These are phyloP conservation scores for Trypanosoma brucei DNA, from an alignment of 208 protist genomes.

Conservation along the genomic window DNA sequence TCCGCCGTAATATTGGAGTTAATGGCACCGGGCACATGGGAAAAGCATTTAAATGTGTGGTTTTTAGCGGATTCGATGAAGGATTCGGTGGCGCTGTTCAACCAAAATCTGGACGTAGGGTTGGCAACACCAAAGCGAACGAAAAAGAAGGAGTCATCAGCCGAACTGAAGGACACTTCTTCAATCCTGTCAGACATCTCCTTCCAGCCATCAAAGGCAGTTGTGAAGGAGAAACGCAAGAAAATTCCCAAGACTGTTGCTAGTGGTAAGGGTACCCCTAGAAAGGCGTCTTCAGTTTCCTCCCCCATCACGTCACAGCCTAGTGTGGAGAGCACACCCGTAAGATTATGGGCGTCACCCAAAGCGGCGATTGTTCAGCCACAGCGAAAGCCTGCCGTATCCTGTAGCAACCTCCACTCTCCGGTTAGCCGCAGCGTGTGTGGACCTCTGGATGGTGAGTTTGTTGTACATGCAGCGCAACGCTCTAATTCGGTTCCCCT, in stretches of 20 bases:
- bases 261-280: too few relatives aligned
- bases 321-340: too few relatives aligned
- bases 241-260: too few relatives aligned
- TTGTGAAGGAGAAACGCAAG: too few relatives aligned
- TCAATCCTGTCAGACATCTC: too few relatives aligned
- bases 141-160: background rate
- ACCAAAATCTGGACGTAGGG: background rate
- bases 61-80: constrained; percentile 11
- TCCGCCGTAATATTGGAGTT: constrained; percentile 36
- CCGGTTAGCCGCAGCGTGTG: background rate
- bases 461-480: background rate
- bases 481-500: background rate
- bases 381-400: background rate
- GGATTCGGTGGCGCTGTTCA: background rate
- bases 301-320: too few relatives aligned
- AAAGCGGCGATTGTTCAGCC: background rate
- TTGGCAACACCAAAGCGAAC: background rate
- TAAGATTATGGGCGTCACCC: background rate
- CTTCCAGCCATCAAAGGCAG: too few relatives aligned
- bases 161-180: background rate
- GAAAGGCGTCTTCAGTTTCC: too few relatives aligned
- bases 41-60: constrained; percentile 16
- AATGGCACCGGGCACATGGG: constrained; percentile 23
- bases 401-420: background rate
- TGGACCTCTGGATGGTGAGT: background rate